Evolutionary conservation across 2,329 filamentous ascomycete species (phyloP).

Genomic region (Phaeosphaeria sp.): DNA sequence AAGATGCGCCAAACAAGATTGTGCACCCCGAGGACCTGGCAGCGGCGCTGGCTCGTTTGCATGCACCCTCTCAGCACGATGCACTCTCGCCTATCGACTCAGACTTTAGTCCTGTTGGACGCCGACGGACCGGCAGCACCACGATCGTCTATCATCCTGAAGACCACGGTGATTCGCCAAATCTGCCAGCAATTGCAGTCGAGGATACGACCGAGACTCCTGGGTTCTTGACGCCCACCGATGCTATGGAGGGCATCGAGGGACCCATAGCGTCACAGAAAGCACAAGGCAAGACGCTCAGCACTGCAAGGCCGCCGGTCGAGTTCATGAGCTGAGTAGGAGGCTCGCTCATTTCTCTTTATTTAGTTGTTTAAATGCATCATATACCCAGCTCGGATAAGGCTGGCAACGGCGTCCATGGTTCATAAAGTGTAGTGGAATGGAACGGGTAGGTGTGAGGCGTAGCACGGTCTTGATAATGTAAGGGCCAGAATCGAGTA

Average conservation of each 20-base stretch:
- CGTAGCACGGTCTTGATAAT: background rate
- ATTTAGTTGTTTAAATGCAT: conserved; percentile 23
- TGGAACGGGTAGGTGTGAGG: background rate
- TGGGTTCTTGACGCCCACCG: conserved; percentile 57
- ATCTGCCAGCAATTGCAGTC: conserved; percentile 68
- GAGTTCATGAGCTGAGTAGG: conserved; percentile 44
- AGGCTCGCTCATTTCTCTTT: conserved; percentile 11
- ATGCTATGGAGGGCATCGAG: conserved; percentile 47
- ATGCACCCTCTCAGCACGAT: conserved; percentile 45
- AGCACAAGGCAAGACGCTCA: conserved; percentile 39
- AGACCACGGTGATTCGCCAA: conserved; percentile 65
- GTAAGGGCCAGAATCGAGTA: background rate
- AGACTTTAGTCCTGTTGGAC: conserved; percentile 24
- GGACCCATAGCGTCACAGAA: conserved; percentile 44
- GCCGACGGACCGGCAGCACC: conserved; percentile 57
- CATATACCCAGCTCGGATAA: conserved; percentile 5
- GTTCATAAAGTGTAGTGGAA: background rate
- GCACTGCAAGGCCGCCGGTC: conserved; percentile 48
- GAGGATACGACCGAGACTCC: conserved; percentile 63
- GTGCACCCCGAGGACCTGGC: conserved; percentile 69
- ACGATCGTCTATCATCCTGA: conserved; percentile 69
- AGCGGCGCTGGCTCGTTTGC: conserved; percentile 61
- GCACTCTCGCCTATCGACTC: conserved; percentile 29
- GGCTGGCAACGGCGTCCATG: conserved; percentile 37
- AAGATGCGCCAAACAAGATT: conserved; percentile 70